Evolutionary conservation across 1,139 yeast species (phyloP).

Genomic region (Candida sojae): DNA sequence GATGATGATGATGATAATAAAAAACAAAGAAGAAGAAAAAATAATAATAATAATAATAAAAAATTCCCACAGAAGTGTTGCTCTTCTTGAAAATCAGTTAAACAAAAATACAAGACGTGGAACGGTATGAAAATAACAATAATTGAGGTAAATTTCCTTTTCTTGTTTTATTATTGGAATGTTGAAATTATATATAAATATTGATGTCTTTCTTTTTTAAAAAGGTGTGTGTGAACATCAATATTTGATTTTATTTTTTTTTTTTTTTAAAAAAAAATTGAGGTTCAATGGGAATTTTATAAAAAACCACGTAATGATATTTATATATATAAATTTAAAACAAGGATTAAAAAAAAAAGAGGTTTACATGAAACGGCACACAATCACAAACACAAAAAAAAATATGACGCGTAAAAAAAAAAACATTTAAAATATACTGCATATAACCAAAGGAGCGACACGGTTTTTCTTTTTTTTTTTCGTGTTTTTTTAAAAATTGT

Average conservation of each 20-base stretch:
- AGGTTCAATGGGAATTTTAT: too few relatives aligned
- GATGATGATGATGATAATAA: background rate
- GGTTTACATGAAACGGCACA: background rate
- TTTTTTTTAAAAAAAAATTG: too few relatives aligned
- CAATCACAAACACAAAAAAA: background rate
- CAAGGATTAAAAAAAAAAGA: background rate
- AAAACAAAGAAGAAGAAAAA: background rate
- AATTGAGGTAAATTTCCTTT: background rate
- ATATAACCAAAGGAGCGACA: background rate
- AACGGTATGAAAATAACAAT: background rate
- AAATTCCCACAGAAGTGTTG: background rate
- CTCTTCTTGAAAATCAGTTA: background rate
- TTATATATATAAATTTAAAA: background rate
- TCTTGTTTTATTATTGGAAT: background rate
- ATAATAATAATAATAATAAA: background rate
- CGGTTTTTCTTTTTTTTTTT: background rate
- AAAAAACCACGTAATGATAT: background rate
- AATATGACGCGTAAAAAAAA: background rate
- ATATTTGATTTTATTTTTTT: background rate
- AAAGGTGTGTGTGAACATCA: background rate
- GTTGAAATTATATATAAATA: background rate
- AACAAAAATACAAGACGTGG: background rate
- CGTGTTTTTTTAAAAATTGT: background rate
- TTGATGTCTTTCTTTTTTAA: too few relatives aligned
- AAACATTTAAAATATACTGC: background rate